These are phyloP conservation scores for Parascedosporium putredinis DNA, from an alignment of 2,329 filamentous ascomycete species.

Conservation along the genomic window DNA sequence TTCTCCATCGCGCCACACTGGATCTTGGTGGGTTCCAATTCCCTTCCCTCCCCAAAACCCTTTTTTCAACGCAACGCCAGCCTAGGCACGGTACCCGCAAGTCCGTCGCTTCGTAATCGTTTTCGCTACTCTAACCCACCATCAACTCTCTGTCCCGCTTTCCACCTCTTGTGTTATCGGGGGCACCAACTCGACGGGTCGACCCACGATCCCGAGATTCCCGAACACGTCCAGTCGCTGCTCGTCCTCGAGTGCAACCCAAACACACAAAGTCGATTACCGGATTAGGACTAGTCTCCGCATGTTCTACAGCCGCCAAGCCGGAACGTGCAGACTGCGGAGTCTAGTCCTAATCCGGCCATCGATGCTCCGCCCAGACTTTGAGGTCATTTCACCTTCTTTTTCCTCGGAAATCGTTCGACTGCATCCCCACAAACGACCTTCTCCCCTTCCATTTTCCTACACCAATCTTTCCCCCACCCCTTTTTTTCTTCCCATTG, in stretches of 20 bases:
- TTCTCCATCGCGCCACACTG: no score
- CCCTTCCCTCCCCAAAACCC: no score
- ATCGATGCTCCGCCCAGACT: slow-evolving; percentile 1
- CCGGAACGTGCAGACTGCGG: slow-evolving; percentile 13
- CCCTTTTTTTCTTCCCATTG: slow-evolving; percentile 5
- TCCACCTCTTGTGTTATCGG: no score
- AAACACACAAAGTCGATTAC: slow-evolving; percentile 9
- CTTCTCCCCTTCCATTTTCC: background rate
- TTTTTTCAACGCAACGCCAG: no score
- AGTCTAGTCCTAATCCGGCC: slow-evolving; percentile 20
- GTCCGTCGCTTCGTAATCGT: no score
- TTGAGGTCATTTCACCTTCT: slow-evolving; percentile 5
- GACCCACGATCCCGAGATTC: no score
- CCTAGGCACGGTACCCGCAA: no score
- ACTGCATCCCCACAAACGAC: background rate
- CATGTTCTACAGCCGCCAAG: slow-evolving; percentile 7
- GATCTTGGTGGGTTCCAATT: no score
- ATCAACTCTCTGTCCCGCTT: no score
- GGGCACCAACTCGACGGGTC: no score
- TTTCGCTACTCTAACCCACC: no score
- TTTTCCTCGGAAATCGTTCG: background rate
- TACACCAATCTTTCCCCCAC: background rate
- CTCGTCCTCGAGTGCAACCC: no score
- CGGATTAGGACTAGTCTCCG: slow-evolving; percentile 24
- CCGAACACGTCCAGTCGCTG: slow-evolving; percentile 8